Base-by-base conservation (phyloP, 1,139 yeast species). In the Diutina rugosa region DNA sequence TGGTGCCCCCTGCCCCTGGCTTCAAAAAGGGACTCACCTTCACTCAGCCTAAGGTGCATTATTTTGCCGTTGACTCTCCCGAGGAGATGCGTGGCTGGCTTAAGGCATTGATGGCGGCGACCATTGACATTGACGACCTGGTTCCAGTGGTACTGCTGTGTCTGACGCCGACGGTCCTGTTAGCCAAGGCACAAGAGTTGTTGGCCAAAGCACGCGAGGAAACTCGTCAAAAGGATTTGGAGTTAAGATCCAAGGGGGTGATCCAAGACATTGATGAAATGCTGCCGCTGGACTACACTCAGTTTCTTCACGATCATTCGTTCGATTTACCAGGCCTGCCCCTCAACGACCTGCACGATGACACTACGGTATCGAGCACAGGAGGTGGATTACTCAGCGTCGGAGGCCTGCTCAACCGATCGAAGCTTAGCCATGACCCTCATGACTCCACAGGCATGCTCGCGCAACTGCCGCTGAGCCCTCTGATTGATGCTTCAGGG, bases 1-100 rank as follows among this genome's bases (percentile, higher is more conserved):
- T 93, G 16, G 84, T 91, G 2, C 99, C 99, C 5, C 99, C 99
- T 0, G 97, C 96, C 0, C 99, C 99, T 0, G 99, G 99, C 0
- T 88, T 93, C 60, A 85, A 86, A 62, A 93, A 91, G 70, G 98
- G 98, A 0, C 80, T 93, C 58, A 91, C 97, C 0, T 95, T 95
- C 67, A 95, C 99, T 0, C 97, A 91, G 63, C 99, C 97, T 44
- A 89, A 90, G 63, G 88, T 91, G 3, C 99, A 93, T 65, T 93
- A 86, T 69, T 95, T 93, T 77, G 97, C 98, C 0, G 97, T 91
- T 46, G 98, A 93, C 58, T 79, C 90, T 0, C 82, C 79, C 58
- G 96, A 90, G 56, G 98, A 91, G 60, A 87, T 93, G 96, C 79
- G 97, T 65, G 82, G 81, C 1, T 93, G 99, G 99, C 84, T 91